Evolutionary conservation across 805 yeast genomes (phyloP).

Genomic region (Candida lessepsii): DNA sequence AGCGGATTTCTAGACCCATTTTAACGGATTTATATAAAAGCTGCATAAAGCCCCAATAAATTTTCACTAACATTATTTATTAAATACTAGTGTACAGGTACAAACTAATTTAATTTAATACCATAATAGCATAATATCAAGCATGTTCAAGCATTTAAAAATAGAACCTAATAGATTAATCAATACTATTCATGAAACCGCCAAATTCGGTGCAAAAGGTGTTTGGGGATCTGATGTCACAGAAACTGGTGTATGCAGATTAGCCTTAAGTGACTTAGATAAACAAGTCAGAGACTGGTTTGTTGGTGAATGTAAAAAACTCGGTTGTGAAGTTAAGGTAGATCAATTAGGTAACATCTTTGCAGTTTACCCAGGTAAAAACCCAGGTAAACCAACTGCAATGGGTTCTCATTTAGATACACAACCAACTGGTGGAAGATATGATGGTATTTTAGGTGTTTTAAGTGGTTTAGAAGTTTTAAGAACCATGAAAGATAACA

Average conservation of each 20-base stretch:
- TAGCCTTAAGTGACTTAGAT: constrained; percentile 62
- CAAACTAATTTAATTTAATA: neutral
- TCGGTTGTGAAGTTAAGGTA: constrained; percentile 58
- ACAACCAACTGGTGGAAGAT: constrained; percentile 77
- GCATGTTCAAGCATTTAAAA: constrained; percentile 8
- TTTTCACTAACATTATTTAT: no score
- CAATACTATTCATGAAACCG: constrained; percentile 61
- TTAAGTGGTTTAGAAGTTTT: constrained; percentile 65
- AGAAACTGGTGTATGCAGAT: constrained; percentile 67
- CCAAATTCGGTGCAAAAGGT: constrained; percentile 61
- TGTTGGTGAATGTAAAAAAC: constrained; percentile 44
- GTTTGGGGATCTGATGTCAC: constrained; percentile 56
- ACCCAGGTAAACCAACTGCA: constrained; percentile 52
- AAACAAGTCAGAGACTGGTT: constrained; percentile 68
- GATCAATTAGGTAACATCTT: constrained; percentile 72
- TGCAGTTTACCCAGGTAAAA: constrained; percentile 60
- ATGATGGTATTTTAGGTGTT: constrained; percentile 73
- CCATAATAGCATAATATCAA: neutral
- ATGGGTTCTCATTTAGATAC: constrained; percentile 77
- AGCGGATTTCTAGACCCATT: no score
- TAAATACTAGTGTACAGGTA: neutral
- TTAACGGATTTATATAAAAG: no score
- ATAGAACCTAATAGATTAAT: constrained; percentile 19
- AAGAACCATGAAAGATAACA: constrained; percentile 60
- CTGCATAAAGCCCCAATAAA: no score